Conservation (phyloP, 257 asterid genomes). For the Gentiana dahurica region DNA sequence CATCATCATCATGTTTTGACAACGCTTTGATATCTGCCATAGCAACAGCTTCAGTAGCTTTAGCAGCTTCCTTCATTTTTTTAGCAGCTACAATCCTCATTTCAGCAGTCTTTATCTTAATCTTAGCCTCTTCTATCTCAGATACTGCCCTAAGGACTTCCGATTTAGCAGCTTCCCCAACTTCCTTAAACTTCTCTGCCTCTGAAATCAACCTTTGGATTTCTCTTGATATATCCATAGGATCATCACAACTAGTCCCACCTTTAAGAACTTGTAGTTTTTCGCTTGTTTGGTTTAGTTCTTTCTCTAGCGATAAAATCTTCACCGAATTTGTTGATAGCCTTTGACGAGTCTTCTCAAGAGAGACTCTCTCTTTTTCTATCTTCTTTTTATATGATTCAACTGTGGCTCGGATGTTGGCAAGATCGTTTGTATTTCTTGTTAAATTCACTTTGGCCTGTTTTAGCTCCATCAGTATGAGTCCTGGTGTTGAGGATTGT, state of each 20-base stretch:
- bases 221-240: constrained; percentile 40
- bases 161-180: constrained; percentile 54
- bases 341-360: constrained; percentile 74
- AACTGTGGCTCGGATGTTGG: constrained; percentile 63
- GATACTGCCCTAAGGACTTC: constrained; percentile 50
- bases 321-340: constrained; percentile 44
- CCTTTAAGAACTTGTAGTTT: constrained; percentile 30
- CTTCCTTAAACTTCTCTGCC: constrained; percentile 54
- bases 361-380: constrained; percentile 68
- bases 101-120: constrained; percentile 56
- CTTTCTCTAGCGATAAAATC: constrained; percentile 52
- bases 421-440: constrained; percentile 59
- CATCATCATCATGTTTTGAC: constrained; percentile 27
- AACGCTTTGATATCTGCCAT: constrained; percentile 72
- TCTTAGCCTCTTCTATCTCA: constrained; percentile 61
- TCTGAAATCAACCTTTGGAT: constrained; percentile 61
- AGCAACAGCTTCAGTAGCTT: constrained; percentile 75
- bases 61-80: constrained; percentile 87
- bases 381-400: constrained; percentile 59
- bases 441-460: constrained; percentile 68
- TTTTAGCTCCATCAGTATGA: constrained; percentile 58
- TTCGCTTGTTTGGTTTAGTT: constrained; percentile 38
- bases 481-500: constrained; percentile 44
- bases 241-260: constrained; percentile 17
- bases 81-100: constrained; percentile 65